phyloP scores from a whole-genome alignment of 2,329 filamentous ascomycete genomes.

The Tolypocladium album region DNA sequence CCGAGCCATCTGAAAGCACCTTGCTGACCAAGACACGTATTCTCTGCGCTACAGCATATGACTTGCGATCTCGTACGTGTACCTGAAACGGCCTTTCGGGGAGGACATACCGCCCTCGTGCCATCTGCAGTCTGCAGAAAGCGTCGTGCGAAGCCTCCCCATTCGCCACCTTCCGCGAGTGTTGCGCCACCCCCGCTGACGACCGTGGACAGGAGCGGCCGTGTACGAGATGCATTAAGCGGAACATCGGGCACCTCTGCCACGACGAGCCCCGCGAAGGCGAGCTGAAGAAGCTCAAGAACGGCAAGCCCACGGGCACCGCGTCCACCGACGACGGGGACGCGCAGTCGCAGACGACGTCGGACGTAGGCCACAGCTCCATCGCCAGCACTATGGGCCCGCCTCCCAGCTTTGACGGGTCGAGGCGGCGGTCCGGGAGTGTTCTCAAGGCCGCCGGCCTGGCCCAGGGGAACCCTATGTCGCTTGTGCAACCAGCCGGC shows the following conservation, averaged over 20 bases:
- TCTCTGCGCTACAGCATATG: conserved; percentile 56
- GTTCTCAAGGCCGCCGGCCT: conserved; percentile 33
- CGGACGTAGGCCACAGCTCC: conserved; percentile 42
- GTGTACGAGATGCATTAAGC: conserved; percentile 94
- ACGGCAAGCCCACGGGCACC: conserved; percentile 22
- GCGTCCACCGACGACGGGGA: conserved; percentile 52
- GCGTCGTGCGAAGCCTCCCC: neutral
- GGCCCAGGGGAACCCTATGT: conserved; percentile 43
- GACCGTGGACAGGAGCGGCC: conserved; percentile 63
- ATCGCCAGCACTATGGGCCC: conserved; percentile 46
- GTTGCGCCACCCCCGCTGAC: neutral
- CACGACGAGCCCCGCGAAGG: conserved; percentile 93
- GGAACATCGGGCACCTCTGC: conserved; percentile 96
- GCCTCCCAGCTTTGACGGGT: conserved; percentile 29
- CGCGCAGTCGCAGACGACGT: conserved; percentile 27
- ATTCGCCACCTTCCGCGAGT: conserved; percentile 1
- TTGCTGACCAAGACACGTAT: conserved; percentile 7
- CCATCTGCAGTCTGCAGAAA: neutral
- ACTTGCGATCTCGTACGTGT: conserved; percentile 77
- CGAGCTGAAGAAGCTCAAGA: conserved; percentile 69
- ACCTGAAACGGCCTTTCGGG: conserved; percentile 3
- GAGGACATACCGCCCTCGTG: conserved; percentile 3
- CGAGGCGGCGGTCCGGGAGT: conserved; percentile 24
- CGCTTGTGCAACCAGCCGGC: conserved; percentile 62
- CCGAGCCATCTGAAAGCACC: neutral